Conservation (phyloP, 1,139 yeast genomes). For the Candida frijolesensis region DNA sequence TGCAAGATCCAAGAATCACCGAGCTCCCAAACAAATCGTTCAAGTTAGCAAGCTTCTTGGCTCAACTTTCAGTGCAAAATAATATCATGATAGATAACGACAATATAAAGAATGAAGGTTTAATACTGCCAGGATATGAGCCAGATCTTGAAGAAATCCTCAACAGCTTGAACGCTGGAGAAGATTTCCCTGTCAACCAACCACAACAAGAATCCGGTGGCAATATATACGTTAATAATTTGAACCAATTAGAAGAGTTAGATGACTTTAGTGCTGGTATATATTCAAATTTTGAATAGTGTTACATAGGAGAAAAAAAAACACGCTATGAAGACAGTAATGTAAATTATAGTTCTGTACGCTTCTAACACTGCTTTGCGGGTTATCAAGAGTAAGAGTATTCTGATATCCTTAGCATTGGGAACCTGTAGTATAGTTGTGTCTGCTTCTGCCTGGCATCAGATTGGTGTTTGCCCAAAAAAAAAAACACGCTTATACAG, state of each 20-base stretch:
- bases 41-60: slow-evolving; percentile 71
- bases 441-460: no score
- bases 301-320: neutral
- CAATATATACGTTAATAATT: slow-evolving; percentile 41
- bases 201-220: slow-evolving; percentile 43
- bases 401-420: no score
- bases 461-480: no score
- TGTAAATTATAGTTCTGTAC: neutral
- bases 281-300: slow-evolving; percentile 74
- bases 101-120: slow-evolving; percentile 19
- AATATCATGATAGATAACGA: slow-evolving; percentile 52
- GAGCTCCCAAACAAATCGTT: slow-evolving; percentile 28
- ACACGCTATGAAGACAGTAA: neutral
- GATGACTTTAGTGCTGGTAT: slow-evolving; percentile 91
- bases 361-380: no score
- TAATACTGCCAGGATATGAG: slow-evolving; percentile 21
- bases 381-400: no score
- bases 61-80: slow-evolving; percentile 69
- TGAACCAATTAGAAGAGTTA: slow-evolving; percentile 63
- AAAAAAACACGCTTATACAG: no score
- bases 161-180: slow-evolving; percentile 15
- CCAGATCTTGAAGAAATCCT: slow-evolving; percentile 23
- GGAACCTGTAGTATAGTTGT: no score
- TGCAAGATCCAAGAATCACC: slow-evolving; percentile 17
- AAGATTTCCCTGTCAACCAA: slow-evolving; percentile 25